Evolutionary conservation across 257 asterid species (phyloP), one percentile per base, ranked within the genome.

Genomic region (Orobanche coerulescens): DNA sequence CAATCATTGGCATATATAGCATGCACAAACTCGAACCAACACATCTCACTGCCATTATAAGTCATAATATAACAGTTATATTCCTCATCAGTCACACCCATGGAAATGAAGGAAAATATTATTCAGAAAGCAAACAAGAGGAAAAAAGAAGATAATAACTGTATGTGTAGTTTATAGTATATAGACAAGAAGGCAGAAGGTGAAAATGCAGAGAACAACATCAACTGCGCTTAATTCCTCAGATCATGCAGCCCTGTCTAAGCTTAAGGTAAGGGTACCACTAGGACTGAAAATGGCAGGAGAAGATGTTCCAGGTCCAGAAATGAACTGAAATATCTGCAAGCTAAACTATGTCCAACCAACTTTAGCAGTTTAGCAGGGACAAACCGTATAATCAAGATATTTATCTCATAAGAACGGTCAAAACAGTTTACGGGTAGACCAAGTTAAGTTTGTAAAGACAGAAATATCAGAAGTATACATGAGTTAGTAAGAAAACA

Each of bases 1-100:
- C 97, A 69, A 93, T 76, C 74, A 85, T 76, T 43, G 99, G 99
- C 95, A 93, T 74, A 76, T 80, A 93, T 30, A 93, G 57, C 90
- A 93, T 52, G 81, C 94, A 78, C 19, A 67, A 60, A 66, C 70
- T 79, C 76, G 77, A 73, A 65, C 84, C 76, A 53, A 83, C 75
- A 71, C 95, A 80, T 76, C 88, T 83, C 95, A 87, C 99, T 93
- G 96, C 81, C 66, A 81, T 69, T 71, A 69, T 33, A 68, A 51
- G 74, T 28, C 56, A 65, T 44, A 66, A 66, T 24, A n/a, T 34
- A 72, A 44, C 36, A 70, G 40, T 55, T 67, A 67, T 51, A 77
- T 52, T 37, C 40, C 40, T 68, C 50, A 67, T 52, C 2, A 19
- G 54, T 30, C 36, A 47, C 43, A 50, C 67, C 36, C 26, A 46